Conservation (phyloP, 441 rosid genomes). For the Erodium moschatum region DNA sequence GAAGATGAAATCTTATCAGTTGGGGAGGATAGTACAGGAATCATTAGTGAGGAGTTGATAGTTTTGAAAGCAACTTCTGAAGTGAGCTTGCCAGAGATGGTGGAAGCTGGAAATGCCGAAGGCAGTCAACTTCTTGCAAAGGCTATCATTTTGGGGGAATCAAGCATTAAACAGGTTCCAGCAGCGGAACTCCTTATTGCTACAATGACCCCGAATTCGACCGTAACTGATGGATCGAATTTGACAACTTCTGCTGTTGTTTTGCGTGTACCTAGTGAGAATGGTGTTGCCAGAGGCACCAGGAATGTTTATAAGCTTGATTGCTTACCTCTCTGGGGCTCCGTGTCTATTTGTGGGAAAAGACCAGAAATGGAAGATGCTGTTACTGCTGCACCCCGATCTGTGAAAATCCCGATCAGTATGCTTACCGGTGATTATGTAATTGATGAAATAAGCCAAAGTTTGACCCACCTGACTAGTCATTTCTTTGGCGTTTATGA, state of each 20-base stretch:
- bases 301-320: slow-evolving; percentile 67
- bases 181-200: slow-evolving; percentile 32
- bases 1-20: slow-evolving; percentile 53
- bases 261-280: slow-evolving; percentile 44
- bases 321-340: slow-evolving; percentile 77
- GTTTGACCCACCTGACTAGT: slow-evolving; percentile 44
- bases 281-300: slow-evolving; percentile 30
- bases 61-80: slow-evolving; percentile 37
- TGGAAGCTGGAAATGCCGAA: slow-evolving; percentile 32
- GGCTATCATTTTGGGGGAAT: slow-evolving; percentile 40
- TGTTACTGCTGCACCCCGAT: slow-evolving; percentile 46
- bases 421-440: slow-evolving; percentile 48
- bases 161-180: slow-evolving; percentile 27
- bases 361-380: slow-evolving; percentile 99
- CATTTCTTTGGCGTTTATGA: slow-evolving; percentile 89
- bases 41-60: slow-evolving; percentile 37
- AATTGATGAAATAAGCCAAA: slow-evolving; percentile 42
- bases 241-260: slow-evolving; percentile 32
- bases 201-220: slow-evolving; percentile 26
- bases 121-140: slow-evolving; percentile 43
- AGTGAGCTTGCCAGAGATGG: slow-evolving; percentile 27
- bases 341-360: slow-evolving; percentile 62
- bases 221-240: not conserved
- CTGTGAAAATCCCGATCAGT: slow-evolving; percentile 54
- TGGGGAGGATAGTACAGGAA: slow-evolving; percentile 44